Conservation (phyloP, 139 green algal genomes). For the Yamagishiella unicocca region DNA sequence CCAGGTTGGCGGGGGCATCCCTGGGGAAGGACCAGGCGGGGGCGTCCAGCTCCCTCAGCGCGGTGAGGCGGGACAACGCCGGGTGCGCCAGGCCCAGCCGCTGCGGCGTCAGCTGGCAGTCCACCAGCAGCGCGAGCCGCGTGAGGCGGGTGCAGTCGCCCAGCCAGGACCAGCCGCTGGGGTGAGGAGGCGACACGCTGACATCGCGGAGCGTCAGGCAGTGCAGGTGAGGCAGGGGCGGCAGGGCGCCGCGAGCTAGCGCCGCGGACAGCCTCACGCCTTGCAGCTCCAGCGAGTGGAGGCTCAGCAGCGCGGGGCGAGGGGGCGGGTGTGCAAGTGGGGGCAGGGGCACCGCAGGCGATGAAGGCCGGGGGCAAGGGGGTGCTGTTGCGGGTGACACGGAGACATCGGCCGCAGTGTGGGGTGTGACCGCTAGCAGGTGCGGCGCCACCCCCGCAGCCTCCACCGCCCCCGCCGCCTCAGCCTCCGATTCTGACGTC, state of each 20-base stretch:
- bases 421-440: no score
- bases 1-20: neutral
- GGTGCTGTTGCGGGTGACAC: no score
- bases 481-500: no score
- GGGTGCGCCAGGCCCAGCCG: slow-evolving; percentile 28
- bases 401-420: no score
- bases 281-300: neutral
- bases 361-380: no score
- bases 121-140: neutral
- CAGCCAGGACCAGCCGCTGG: slow-evolving; percentile 2
- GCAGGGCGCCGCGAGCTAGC: neutral
- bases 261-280: neutral
- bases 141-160: neutral
- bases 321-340: neutral
- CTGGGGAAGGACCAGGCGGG: neutral
- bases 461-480: no score
- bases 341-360: no score
- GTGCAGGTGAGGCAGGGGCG: neutral
- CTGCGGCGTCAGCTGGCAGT: neutral
- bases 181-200: neutral
- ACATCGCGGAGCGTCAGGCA: neutral
- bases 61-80: neutral
- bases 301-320: neutral
- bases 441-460: no score
- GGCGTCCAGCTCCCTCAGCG: neutral